Base-by-base conservation (phyloP, 306 rosid genomes). In the Cicer cuneatum region DNA sequence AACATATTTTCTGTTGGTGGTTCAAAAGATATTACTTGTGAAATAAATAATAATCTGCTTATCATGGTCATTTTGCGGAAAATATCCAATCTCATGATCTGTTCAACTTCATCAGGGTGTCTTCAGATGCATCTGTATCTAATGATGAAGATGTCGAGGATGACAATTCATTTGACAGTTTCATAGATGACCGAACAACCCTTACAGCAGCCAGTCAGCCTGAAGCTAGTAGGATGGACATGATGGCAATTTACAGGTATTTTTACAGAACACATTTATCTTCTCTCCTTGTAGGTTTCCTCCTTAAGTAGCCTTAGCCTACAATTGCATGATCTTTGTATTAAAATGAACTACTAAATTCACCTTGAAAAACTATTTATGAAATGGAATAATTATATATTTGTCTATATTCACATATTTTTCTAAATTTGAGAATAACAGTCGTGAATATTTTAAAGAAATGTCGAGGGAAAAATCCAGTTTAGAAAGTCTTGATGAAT, bases 231-330 rank as follows among this genome's bases (percentile, higher is more conserved):
- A 77, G 86, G 82, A 35, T 66, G 65, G 97, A 93, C 85, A 93
- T 91, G 96, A 93, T 91, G 94, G 89, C 94, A 66, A 82, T 91
- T 73, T 93, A 91, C 94, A 91, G 97, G 98, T 88, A 73, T 73
- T 41, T 45, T 57, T 66, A 15, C 49, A 61, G 72, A 54, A 45
- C 57, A 10, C 19, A 47, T 64, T 63, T 78, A 75, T 39, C 29
- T 19, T 46, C 16, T 14, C 43, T 64, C 47, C 51, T 37, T 64
- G 15, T 60, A 10, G 21, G 74, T 21, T 42, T 40, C 12, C 69
- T 37, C 3, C 38, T n/a, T 15, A 24, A 66, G 65, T 61, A 42
- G 39, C 16, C 19, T 15, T 59, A 39, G 52, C 46, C 51, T 57
- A 49, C 68, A 57, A 14, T 15, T 52, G 18, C 48, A 65, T 49